phyloP scores from a whole-genome alignment of 108 stramenopile genomes.

The Nannochloropsis gaditana region DNA sequence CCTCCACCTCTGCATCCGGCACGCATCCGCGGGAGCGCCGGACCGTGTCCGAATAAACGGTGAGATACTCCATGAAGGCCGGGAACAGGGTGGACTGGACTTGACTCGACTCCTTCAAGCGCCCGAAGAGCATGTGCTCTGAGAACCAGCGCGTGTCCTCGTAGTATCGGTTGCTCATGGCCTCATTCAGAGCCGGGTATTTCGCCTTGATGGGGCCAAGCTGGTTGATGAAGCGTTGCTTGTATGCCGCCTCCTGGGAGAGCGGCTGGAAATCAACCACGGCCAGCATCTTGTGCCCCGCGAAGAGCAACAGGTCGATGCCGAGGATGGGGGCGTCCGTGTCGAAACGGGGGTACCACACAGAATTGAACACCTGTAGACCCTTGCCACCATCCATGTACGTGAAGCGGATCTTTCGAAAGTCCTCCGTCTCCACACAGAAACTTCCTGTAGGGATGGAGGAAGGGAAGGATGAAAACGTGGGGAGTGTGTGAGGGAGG shows the following conservation, averaged over 20 bases:
- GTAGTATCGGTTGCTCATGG: conserved; percentile 82
- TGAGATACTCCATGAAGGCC: conserved; percentile 72
- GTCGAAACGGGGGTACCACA: conserved; percentile 79
- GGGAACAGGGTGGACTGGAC: conserved; percentile 68
- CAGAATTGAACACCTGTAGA: conserved; percentile 87
- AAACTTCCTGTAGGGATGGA: conserved; percentile 20
- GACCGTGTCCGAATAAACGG: conserved; percentile 54
- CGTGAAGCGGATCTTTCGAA: conserved; percentile 69
- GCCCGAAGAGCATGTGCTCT: conserved; percentile 79
- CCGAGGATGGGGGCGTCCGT: conserved; percentile 88
- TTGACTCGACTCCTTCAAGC: conserved; percentile 71
- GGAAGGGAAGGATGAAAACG: too few species aligned
- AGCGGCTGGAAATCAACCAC: conserved; percentile 91
- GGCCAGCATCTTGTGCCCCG: conserved; percentile 76
- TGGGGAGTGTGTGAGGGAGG: neutral
- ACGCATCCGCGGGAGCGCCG: neutral
- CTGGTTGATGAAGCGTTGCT: conserved; percentile 21
- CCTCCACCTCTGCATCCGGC: neutral
- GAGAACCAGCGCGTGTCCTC: conserved; percentile 89
- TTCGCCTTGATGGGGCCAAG: conserved; percentile 70
- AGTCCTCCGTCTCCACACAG: conserved; percentile 36
- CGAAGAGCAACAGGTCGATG: conserved; percentile 80
- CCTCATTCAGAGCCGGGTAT: conserved; percentile 72
- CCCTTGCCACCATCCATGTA: conserved; percentile 90
- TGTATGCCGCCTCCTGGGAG: conserved; percentile 61